Evolutionary conservation across 257 asterid species (phyloP).

Genomic region (Nicotiana paniculata): DNA sequence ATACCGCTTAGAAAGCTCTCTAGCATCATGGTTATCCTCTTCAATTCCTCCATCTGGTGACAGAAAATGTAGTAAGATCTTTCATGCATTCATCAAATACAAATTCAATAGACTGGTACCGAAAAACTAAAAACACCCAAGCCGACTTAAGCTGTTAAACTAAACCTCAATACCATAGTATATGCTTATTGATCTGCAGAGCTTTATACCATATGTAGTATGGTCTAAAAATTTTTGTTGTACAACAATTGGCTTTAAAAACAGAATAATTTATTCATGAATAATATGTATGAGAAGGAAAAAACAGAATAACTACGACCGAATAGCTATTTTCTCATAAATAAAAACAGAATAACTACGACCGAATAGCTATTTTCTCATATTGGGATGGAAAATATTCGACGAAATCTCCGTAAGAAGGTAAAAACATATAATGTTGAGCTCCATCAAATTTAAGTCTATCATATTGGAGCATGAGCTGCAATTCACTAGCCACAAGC

Average conservation of each 20-base stretch:
- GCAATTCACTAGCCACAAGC: neutral
- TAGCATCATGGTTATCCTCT: slow-evolving; percentile 39
- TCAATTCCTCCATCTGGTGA: slow-evolving; percentile 37
- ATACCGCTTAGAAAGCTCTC: slow-evolving; percentile 64
- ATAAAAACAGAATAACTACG: too few relatives aligned
- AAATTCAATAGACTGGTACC: neutral
- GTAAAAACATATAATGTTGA: neutral
- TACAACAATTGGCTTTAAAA: neutral
- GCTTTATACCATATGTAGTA: neutral
- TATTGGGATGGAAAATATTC: neutral
- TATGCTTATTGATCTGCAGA: neutral
- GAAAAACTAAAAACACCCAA: neutral
- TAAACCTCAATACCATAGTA: neutral
- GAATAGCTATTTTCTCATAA: neutral
- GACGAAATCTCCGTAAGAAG: neutral
- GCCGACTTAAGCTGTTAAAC: neutral
- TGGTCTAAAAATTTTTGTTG: neutral
- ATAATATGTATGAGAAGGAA: neutral
- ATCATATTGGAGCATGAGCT: neutral
- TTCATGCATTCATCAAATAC: neutral
- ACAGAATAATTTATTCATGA: neutral
- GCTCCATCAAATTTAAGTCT: neutral
- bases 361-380: neutral
- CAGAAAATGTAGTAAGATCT: slow-evolving; percentile 13
- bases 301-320: neutral